Evolutionary conservation across 169 alveolate genomes (phyloP), one percentile per base, ranked within the genome.

Genomic region (Eimeria acervulina): DNA sequence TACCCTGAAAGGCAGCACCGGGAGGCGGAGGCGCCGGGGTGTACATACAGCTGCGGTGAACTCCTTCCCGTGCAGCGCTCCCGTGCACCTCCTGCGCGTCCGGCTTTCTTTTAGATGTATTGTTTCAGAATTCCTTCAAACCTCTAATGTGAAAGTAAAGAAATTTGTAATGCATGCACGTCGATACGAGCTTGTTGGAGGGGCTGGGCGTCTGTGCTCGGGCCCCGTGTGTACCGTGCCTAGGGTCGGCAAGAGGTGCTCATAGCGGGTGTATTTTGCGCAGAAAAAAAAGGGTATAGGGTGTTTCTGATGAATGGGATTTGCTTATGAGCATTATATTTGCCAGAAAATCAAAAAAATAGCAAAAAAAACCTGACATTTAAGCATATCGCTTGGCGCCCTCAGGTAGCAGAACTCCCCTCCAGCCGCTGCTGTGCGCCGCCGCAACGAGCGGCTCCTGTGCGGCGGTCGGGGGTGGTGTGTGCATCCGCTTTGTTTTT

Each of bases 141-240:
- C 68, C 19, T 59, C n/a, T 59, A n/a, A 13, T 59, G 26, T 21
- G 19, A 59, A 59, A 59, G n/a, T 59, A 5, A 59, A 21, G 68
- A 59, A 59, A 59, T 59, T 59, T 59, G 19, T 59, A 70, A 26
- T 44, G 61, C 87, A 76, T 76, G 87, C 87, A 76, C 87, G 87
- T 38, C 87, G 59, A 76, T 44, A 76, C 87, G 87, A 38, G 87
- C 87, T 61, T 28, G 47, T 38, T 76, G 59, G 31, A 19, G 87
- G 87, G 59, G 87, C 59, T 36, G 38, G 87, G 87, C 59, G 19
- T 59, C 68, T 36, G 87, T 76, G 87, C 87, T 76, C 87, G 87
- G 87, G 87, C 87, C 87, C 52, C 87, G 87, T 76, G 87, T 76
- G 87, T 44, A 38, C 28, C 87, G 87, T 76, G 87, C 87, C 87